These are phyloP conservation scores for Alopecurus myosuroides DNA, from an alignment of 176 grass and related monocot species.

Conservation along the genomic window DNA sequence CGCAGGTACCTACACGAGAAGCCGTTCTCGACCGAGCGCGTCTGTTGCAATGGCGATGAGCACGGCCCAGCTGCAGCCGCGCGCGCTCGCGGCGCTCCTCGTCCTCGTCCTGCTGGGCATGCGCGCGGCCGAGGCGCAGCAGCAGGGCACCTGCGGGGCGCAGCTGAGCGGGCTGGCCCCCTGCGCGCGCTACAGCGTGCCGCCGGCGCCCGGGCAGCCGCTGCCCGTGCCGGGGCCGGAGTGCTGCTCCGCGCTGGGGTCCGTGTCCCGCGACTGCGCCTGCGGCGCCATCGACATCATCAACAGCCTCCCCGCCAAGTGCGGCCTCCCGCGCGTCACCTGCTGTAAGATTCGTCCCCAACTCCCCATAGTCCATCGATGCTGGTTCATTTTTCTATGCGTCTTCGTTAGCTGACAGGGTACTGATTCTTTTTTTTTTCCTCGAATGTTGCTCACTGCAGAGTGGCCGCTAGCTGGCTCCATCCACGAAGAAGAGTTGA, in stretches of 20 bases:
- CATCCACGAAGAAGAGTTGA: neutral
- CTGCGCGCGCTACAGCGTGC: conserved; percentile 57
- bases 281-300: conserved; percentile 63
- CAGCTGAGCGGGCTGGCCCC: conserved; percentile 55
- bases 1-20: neutral
- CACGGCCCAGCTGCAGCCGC: neutral
- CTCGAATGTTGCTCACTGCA: neutral
- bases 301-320: conserved; percentile 71
- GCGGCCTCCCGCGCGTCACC: conserved; percentile 40
- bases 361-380: neutral
- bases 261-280: conserved; percentile 50
- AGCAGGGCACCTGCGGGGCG: conserved; percentile 30
- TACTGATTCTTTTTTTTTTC: neutral
- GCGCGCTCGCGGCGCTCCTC: neutral
- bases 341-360: conserved; percentile 40
- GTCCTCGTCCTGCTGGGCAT: neutral
- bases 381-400: neutral
- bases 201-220: conserved; percentile 29
- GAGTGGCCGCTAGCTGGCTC: conserved; percentile 1
- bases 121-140: neutral
- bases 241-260: conserved; percentile 60
- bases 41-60: neutral
- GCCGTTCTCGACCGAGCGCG: neutral
- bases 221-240: conserved; percentile 36
- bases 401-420: neutral